Percentiles rank a stretch among this genome's conserved stretches.
These are phyloP conservation scores for Fusarium incarnatum DNA, from an alignment of 2,329 filamentous ascomycete genomes.

Conservation along the genomic window DNA sequence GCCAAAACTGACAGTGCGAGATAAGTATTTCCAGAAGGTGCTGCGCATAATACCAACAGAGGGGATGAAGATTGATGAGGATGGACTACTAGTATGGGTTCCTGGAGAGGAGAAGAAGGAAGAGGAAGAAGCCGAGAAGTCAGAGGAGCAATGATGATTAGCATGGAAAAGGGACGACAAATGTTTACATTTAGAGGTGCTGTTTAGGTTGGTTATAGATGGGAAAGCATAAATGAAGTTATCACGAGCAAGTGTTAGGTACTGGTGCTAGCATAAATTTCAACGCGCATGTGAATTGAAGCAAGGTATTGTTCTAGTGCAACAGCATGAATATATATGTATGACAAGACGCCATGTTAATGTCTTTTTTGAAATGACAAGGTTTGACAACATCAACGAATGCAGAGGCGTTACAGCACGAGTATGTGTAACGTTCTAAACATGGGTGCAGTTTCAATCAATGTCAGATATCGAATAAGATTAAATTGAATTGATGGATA, in stretches of 20 bases:
- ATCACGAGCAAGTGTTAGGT: conserved; percentile 16
- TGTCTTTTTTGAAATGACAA: conserved; percentile 4
- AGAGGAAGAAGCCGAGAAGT: conserved; percentile 19
- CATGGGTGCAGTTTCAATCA: conserved; percentile 1
- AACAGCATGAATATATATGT: not conserved
- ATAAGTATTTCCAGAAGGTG: conserved; percentile 94
- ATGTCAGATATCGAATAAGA: not conserved
- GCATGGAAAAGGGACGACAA: conserved; percentile 1
- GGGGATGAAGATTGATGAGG: conserved; percentile 74
- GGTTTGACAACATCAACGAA: conserved; percentile 11
- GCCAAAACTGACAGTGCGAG: conserved; percentile 81
- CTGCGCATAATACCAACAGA: conserved; percentile 83
- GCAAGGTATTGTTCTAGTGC: not conserved
- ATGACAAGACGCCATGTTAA: conserved; percentile 14
- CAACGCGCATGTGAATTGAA: not conserved
- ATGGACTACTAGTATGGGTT: conserved; percentile 73
- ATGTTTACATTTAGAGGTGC: conserved; percentile 15
- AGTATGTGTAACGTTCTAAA: conserved; percentile 2
- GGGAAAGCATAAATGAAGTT: conserved; percentile 20
- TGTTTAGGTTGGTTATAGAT: conserved; percentile 8
- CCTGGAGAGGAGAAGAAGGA: conserved; percentile 50
- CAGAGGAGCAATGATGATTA: conserved; percentile 20
- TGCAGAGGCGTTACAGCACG: conserved; percentile 9
- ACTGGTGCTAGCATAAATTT: not conserved
- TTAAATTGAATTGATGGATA: not conserved